phyloP scores from a whole-genome alignment of 306 rosid species.

The Corylus heterophylla region DNA sequence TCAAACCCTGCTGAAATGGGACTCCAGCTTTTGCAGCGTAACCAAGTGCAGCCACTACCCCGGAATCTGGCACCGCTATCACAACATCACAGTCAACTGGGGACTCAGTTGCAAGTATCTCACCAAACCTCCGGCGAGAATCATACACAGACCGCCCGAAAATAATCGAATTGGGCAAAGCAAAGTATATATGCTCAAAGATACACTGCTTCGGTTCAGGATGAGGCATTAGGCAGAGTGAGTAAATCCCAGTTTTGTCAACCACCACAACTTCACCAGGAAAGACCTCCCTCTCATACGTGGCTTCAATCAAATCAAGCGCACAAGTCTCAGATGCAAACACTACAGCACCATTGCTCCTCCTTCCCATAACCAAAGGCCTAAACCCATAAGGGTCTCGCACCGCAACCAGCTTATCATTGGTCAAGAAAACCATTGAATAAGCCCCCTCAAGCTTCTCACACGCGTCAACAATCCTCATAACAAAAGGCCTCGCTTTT shows the following conservation, averaged over 20 bases:
- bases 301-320: constrained; percentile 92
- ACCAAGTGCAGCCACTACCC: constrained; percentile 94
- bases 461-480: constrained; percentile 80
- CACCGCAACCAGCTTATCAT: constrained; percentile 83
- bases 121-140: constrained; percentile 72
- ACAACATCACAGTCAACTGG: constrained; percentile 96
- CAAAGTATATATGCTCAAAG: constrained; percentile 95
- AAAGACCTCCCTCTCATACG: constrained; percentile 83
- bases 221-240: constrained; percentile 85
- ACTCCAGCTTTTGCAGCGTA: constrained; percentile 93
- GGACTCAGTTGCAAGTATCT: constrained; percentile 77
- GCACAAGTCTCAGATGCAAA: constrained; percentile 98
- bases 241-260: constrained; percentile 74
- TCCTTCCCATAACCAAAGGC: constrained; percentile 92
- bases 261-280: constrained; percentile 95
- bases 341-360: constrained; percentile 90
- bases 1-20: constrained; percentile 89
- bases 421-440: constrained; percentile 70
- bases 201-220: constrained; percentile 81
- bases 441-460: constrained; percentile 88
- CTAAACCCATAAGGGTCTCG: constrained; percentile 84
- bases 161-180: constrained; percentile 80
- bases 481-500: constrained; percentile 61
- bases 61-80: constrained; percentile 94
- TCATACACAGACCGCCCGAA: constrained; percentile 87